Evolutionary conservation across 2,329 filamentous ascomycete species (phyloP).

Genomic region (Sporothrix mexicana): DNA sequence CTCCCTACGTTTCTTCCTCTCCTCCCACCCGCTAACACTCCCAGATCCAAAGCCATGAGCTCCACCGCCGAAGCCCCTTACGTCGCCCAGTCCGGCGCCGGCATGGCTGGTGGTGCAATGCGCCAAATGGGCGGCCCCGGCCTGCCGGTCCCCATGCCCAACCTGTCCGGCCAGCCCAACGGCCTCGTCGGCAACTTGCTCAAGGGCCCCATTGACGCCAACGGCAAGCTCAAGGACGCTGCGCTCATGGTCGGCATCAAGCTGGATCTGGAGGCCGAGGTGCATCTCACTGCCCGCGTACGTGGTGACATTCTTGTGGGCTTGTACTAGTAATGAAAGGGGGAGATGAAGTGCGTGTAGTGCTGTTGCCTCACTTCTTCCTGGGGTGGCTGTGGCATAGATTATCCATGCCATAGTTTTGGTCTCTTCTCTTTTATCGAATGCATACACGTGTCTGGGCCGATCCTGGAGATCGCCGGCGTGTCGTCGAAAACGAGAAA

Average conservation of each 20-base stretch:
- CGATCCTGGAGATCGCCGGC: constrained; percentile 33
- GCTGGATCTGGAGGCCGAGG: constrained; percentile 66
- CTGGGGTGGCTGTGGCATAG: neutral
- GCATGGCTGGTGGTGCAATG: constrained; percentile 31
- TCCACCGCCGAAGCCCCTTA: constrained; percentile 33
- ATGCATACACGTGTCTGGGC: neutral
- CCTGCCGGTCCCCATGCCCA: constrained; percentile 44
- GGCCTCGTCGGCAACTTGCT: constrained; percentile 54
- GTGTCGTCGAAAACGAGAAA: neutral
- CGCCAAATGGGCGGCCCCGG: constrained; percentile 35
- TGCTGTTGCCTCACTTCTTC: neutral
- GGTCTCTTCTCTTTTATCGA: neutral
- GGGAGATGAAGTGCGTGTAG: neutral
- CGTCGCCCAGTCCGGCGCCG: constrained; percentile 32
- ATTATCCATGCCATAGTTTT: neutral
- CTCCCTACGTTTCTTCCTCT: no score
- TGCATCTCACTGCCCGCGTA: constrained; percentile 65
- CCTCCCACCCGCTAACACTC: neutral
- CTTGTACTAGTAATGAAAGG: constrained; percentile 51
- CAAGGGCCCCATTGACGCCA: constrained; percentile 61
- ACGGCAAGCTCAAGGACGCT: constrained; percentile 63
- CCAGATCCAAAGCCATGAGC: constrained; percentile 37
- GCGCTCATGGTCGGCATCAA: constrained; percentile 67
- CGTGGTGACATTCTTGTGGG: constrained; percentile 66
- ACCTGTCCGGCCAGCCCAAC: constrained; percentile 47